Evolutionary conservation across 164 flowering plant genomes (phyloP).

Genomic region (Aristolochia contorta): DNA sequence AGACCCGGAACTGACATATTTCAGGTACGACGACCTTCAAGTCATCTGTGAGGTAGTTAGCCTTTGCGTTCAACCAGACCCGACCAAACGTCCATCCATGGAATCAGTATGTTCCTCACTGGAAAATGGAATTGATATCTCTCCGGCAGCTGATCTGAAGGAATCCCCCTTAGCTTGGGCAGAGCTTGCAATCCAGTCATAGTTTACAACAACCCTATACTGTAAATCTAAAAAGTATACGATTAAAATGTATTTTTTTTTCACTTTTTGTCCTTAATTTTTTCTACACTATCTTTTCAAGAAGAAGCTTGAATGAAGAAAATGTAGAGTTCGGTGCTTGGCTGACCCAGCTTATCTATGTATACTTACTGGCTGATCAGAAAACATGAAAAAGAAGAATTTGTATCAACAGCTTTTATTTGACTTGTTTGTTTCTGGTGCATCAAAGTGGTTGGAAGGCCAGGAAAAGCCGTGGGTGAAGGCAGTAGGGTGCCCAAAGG

Average conservation of each 20-base stretch:
- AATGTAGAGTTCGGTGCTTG: conserved; percentile 4
- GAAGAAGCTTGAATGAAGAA: conserved; percentile 22
- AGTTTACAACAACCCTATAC: conserved; percentile 24
- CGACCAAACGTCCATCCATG: conserved; percentile 46
- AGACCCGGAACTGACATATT: conserved; percentile 73
- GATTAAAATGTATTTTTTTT: conserved; percentile 3
- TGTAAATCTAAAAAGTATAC: conserved; percentile 26
- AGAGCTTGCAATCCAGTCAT: conserved; percentile 75
- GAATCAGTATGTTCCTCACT: conserved; percentile 41
- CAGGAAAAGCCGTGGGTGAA: no score
- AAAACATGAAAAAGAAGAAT: neutral
- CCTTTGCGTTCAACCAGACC: conserved; percentile 44
- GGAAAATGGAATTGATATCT: conserved; percentile 57
- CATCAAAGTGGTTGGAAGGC: no score
- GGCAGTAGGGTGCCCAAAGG: no score
- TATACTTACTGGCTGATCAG: conserved; percentile 3
- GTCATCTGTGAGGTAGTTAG: conserved; percentile 64
- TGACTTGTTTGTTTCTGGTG: neutral
- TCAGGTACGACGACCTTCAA: conserved; percentile 54
- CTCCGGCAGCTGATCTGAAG: conserved; percentile 50
- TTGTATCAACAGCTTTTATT: neutral
- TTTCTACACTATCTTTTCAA: conserved; percentile 6
- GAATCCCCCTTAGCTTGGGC: conserved; percentile 94
- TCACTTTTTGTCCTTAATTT: conserved; percentile 3
- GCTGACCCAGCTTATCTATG: conserved; percentile 9